Percentiles rank a stretch among this genome's conserved stretches.
These are phyloP conservation scores for Penicillium concentricum DNA, from an alignment of 2,329 filamentous ascomycete species.

Conservation along the genomic window DNA sequence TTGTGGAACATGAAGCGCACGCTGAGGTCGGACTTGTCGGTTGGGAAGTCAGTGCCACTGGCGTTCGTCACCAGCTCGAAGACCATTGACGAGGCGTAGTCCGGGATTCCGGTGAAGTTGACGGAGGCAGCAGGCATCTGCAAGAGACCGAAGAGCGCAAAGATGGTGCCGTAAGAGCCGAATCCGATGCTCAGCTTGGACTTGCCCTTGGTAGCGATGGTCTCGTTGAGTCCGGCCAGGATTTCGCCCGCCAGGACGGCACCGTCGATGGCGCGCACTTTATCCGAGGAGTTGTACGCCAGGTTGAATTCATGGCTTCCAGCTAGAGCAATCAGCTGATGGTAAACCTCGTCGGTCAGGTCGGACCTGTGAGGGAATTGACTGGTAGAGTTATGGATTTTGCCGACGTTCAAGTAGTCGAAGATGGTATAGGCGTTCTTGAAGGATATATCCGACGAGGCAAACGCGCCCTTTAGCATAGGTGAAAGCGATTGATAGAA, in stretches of 20 bases:
- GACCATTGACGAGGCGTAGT: constrained; percentile 78
- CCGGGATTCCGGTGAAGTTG: constrained; percentile 74
- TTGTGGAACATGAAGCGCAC: constrained; percentile 65
- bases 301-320: constrained; percentile 78
- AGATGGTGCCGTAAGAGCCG: constrained; percentile 61
- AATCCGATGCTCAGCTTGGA: constrained; percentile 55
- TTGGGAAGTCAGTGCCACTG: constrained; percentile 42
- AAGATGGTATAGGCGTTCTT: constrained; percentile 67
- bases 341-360: constrained; percentile 59
- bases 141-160: constrained; percentile 62
- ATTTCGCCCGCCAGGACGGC: constrained; percentile 66
- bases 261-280: constrained; percentile 53
- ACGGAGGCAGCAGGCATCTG: constrained; percentile 50
- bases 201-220: constrained; percentile 38
- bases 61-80: constrained; percentile 69
- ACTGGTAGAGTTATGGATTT: constrained; percentile 58
- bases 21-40: constrained; percentile 48
- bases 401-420: constrained; percentile 62
- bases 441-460: constrained; percentile 50
- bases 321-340: constrained; percentile 70
- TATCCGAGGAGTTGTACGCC: constrained; percentile 66
- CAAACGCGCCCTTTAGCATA: constrained; percentile 54
- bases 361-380: constrained; percentile 60
- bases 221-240: constrained; percentile 46
- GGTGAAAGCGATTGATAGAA: constrained; percentile 56